A percentile compares a stretch with the other conserved stretches of the same genome.
These are phyloP conservation scores for Ascochyta fabae DNA, from an alignment of 2,329 filamentous ascomycete genomes.

Conservation along the genomic window DNA sequence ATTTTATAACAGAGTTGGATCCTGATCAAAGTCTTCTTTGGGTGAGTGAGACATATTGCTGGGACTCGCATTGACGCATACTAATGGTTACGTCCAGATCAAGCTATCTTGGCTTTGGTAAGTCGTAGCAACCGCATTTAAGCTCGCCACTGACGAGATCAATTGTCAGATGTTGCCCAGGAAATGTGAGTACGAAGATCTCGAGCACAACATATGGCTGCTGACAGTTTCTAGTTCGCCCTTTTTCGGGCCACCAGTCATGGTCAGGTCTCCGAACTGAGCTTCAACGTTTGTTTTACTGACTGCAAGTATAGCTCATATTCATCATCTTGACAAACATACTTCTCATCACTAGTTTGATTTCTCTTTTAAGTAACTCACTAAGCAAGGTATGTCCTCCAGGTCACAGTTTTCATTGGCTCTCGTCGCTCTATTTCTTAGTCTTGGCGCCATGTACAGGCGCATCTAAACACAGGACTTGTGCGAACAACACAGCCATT, in stretches of 20 bases:
- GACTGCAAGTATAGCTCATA: slow-evolving; percentile 58
- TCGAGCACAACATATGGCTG: neutral
- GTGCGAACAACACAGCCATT: slow-evolving; percentile 29
- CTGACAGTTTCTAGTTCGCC: slow-evolving; percentile 53
- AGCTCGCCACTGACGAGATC: slow-evolving; percentile 24
- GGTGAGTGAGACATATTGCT: slow-evolving; percentile 47
- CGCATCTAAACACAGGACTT: slow-evolving; percentile 24
- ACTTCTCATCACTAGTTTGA: slow-evolving; percentile 77
- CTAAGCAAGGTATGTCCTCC: slow-evolving; percentile 62
- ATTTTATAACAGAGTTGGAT: slow-evolving; percentile 64
- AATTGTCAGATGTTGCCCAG: slow-evolving; percentile 53
- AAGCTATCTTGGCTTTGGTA: slow-evolving; percentile 74
- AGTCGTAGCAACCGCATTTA: slow-evolving; percentile 40
- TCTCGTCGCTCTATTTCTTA: slow-evolving; percentile 18
- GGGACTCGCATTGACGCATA: neutral
- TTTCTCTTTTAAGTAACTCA: slow-evolving; percentile 78
- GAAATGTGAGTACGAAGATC: slow-evolving; percentile 45
- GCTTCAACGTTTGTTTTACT: slow-evolving; percentile 32
- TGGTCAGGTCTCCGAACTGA: slow-evolving; percentile 46
- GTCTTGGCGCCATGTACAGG: slow-evolving; percentile 20
- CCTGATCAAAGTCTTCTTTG: slow-evolving; percentile 81
- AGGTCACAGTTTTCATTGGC: slow-evolving; percentile 24
- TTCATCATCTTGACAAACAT: slow-evolving; percentile 82
- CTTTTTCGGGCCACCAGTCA: slow-evolving; percentile 59
- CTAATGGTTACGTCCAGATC: slow-evolving; percentile 49